Evolutionary conservation across 1,139 yeast genomes (phyloP).

Genomic region (Candida neerlandica): DNA sequence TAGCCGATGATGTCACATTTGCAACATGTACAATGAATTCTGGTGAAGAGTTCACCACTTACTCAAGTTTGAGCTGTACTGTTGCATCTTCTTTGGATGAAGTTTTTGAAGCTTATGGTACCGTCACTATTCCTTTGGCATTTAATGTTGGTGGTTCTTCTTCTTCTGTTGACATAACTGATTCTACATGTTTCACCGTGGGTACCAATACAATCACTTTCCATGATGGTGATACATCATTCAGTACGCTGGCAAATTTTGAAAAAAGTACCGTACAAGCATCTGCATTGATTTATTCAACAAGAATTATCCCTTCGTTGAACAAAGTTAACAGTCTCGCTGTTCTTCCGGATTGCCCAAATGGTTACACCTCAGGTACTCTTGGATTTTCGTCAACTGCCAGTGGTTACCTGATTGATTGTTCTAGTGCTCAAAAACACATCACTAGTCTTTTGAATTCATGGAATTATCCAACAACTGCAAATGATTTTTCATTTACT

Average conservation of each 20-base stretch:
- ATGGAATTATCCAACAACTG: constrained; percentile 23
- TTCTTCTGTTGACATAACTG: constrained; percentile 21
- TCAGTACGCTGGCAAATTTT: constrained; percentile 22
- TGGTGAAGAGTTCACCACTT: constrained; percentile 27
- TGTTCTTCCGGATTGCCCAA: constrained; percentile 25
- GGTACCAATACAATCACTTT: constrained; percentile 32
- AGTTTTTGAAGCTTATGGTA: constrained; percentile 8
- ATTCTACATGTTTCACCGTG: constrained; percentile 22
- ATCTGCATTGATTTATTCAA: neutral
- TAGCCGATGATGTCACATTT: constrained; percentile 26
- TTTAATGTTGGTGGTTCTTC: constrained; percentile 31
- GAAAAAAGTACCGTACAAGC: neutral
- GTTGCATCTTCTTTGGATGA: constrained; percentile 16
- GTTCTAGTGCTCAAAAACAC: constrained; percentile 23
- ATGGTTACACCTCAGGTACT: constrained; percentile 27
- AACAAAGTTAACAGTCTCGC: constrained; percentile 20
- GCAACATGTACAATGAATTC: constrained; percentile 29
- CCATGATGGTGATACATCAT: constrained; percentile 27
- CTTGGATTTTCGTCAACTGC: constrained; percentile 21
- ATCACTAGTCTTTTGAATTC: constrained; percentile 25
- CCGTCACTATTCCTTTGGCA: constrained; percentile 27
- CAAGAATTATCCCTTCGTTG: constrained; percentile 10
- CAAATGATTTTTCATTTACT: constrained; percentile 11
- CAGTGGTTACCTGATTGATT: constrained; percentile 21
- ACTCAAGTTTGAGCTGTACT: constrained; percentile 28